Evolutionary conservation across 495 filamentous ascomycete species (phyloP).

Genomic region (Collariella sp.): DNA sequence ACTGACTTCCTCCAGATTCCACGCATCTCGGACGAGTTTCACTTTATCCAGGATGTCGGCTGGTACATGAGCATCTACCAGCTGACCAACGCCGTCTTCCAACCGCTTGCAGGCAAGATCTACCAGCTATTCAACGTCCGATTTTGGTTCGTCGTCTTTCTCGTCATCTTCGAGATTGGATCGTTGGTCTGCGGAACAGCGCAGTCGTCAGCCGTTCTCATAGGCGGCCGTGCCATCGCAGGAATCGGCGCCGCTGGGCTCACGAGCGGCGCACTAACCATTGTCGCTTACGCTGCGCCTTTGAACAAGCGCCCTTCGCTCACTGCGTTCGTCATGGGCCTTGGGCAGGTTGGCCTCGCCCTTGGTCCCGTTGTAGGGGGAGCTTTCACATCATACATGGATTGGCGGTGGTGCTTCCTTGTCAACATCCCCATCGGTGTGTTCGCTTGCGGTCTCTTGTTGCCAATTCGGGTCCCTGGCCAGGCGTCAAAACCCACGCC

Average conservation of each 20-base stretch:
- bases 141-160: conserved; percentile 32
- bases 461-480: conserved; percentile 42
- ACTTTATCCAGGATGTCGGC: conserved; percentile 38
- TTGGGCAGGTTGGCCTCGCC: conserved; percentile 61
- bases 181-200: conserved; percentile 47
- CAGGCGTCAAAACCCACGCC: conserved; percentile 32
- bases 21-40: conserved; percentile 40
- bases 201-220: conserved; percentile 37
- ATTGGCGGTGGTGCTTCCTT: conserved; percentile 62
- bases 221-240: conserved; percentile 48
- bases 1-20: conserved; percentile 29
- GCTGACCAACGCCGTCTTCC: conserved; percentile 42
- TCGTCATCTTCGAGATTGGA: conserved; percentile 38
- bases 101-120: conserved; percentile 45
- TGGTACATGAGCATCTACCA: conserved; percentile 49
- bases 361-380: conserved; percentile 56
- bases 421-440: conserved; percentile 63
- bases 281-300: conserved; percentile 27
- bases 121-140: conserved; percentile 42
- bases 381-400: conserved; percentile 37
- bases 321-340: conserved; percentile 31
- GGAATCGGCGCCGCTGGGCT: conserved; percentile 40
- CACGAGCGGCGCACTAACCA: conserved; percentile 33
- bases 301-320: conserved; percentile 32
- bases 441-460: conserved; percentile 48